Base-by-base conservation (phyloP, 2,329 filamentous ascomycete genomes). In the Calonectria ilicicola region DNA sequence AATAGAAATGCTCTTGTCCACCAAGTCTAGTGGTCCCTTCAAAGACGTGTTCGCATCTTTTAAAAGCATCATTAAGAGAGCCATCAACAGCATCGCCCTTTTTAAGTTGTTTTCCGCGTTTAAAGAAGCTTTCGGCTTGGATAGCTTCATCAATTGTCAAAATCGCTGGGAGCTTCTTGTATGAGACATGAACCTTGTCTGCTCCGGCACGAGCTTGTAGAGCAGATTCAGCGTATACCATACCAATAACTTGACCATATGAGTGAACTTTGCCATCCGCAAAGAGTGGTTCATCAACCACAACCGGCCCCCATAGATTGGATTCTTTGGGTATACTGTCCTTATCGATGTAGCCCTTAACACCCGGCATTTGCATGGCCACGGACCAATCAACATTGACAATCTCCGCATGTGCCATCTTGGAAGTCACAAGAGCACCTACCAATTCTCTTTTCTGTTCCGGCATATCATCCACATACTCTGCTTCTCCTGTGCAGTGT, bases 81-180 rank as follows among this genome's bases (percentile, higher is more conserved):
- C 72, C 69, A 6, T 69, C 62, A 23, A 74, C 72, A 1, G 90
- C 85, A 76, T 96, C 92, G 7, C 95, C 95, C 67, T 92, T 94
- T 79, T 94, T 92, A 80, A 98, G 95, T 78, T 92, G 93, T 38
- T 91, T 89, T 82, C 91, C 93, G 80, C 94, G 94, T n/a, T 93
- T 89, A 81, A 94, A 96, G 84, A 93, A 97, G 78, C 95, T 97
- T 72, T 95, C 90, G 72, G 94, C 89, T 81, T 94, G 92, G 58
- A 98, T 97, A 1, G 95, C 95, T 80, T 98, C 95, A 80, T 98
- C 95, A 72, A 98, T 98, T 0, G 94, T 95, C 78, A 96, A 93
- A 32, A 98, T 93, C 0, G 94, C 92, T 0, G 95, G 95, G 0
- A 63, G 56, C 8, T 23, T 26, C 1, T 72, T 72, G 29, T 72